Base-by-base conservation (phyloP, 371 early-diverging fungal species). In the Coemansia sp. region DNA sequence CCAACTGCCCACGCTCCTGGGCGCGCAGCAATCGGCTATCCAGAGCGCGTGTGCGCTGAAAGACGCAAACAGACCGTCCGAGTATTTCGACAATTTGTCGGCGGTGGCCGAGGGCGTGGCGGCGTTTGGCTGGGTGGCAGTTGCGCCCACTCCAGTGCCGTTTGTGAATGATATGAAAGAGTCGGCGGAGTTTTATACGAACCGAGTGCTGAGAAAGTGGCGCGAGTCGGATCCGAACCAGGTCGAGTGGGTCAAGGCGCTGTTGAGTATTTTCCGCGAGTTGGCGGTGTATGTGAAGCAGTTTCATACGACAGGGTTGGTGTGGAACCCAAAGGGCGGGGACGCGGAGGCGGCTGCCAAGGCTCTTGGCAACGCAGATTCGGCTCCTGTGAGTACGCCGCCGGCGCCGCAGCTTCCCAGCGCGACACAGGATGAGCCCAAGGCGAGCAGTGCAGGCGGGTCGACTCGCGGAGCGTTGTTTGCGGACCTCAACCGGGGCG, bases 121-220 rank as follows among this genome's bases (percentile, higher is more conserved):
- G 32, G 95, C 94, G 29, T 84, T 97, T 48, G 94, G 94, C 24
- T 98, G 98, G 98, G 92, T 96, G 24, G 87, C 89, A 5, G 86
- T 92, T 5, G 95, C 93, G 71, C 92, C 93, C 40, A 87, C 92
- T 2, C 94, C 96, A 17, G 94, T 87, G 13, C 91, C 94, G 15
- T 94, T 85, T 71, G 86, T 98, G 64, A 87, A 84, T 13, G 96
- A 96, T 52, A 91, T 92, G 87, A 93, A 90, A 78, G 94, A 96
- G 41, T 85, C 93, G 26, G 92, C 94, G 28, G 92, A 93, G 80
- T 98, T 95, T 70, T 98, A 92, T 70, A 85, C 88, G 19, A 92
- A 95, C 83, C 89, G 94, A 51, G 92, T 97, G 61, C 83, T 94
- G 51, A 94, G 90, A 79, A 94, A 94, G 58, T 92, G 79, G 82